These are phyloP conservation scores for Glycine latifolia DNA, from an alignment of 306 rosid genomes.

Conservation along the genomic window DNA sequence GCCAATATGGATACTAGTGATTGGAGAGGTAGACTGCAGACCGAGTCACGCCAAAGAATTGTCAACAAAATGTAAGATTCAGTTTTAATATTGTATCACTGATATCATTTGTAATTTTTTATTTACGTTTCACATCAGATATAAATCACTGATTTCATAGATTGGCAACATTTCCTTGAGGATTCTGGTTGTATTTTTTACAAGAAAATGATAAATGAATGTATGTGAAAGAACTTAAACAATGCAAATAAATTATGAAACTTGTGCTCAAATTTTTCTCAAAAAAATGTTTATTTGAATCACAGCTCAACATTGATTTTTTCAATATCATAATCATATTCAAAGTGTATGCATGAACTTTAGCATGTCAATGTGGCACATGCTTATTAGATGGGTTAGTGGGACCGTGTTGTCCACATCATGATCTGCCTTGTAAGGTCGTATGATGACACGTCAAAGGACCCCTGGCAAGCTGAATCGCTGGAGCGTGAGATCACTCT, in stretches of 20 bases:
- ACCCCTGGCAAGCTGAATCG: too few relatives aligned
- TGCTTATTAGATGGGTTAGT: too few relatives aligned
- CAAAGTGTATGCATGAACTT: too few relatives aligned
- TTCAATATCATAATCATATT: too few relatives aligned
- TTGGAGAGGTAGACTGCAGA: slow-evolving; percentile 56
- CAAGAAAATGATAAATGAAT: background rate
- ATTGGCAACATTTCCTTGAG: background rate
- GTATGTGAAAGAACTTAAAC: background rate
- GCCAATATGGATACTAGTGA: slow-evolving; percentile 54
- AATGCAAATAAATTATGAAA: background rate
- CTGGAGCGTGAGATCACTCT: too few relatives aligned
- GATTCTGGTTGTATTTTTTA: background rate
- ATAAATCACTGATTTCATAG: background rate
- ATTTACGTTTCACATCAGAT: background rate
- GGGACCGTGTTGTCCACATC: too few relatives aligned
- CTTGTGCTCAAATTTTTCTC: slow-evolving; percentile 18
- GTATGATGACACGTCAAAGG: too few relatives aligned
- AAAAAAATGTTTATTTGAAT: background rate
- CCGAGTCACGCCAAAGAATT: slow-evolving; percentile 62
- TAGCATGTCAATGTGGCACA: too few relatives aligned
- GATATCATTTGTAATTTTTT: slow-evolving; percentile 13
- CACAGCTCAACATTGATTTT: too few relatives aligned
- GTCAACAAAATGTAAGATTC: slow-evolving; percentile 61
- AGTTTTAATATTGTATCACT: slow-evolving; percentile 25
- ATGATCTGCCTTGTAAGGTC: too few relatives aligned